Base-by-base conservation (phyloP, 805 yeast species). In the Zygosaccharomyces rouxii region DNA sequence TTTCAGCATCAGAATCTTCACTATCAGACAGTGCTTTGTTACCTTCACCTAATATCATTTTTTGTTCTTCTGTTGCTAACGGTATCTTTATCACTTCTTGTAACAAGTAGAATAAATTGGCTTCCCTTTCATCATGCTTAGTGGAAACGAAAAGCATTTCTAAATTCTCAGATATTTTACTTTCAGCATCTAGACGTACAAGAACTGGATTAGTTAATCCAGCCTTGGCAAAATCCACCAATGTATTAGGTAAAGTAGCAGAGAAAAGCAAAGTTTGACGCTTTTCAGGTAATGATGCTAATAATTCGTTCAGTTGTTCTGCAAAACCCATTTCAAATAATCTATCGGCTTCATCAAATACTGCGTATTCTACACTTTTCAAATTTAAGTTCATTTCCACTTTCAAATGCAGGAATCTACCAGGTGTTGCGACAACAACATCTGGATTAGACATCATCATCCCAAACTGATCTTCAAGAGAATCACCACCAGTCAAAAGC, bases 331-430 rank as follows among this genome's bases (percentile, higher is more conserved):
- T 83, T 71, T 92, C 99, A 62, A 92, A 92, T 60, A 92, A 77
- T 65, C 98, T 78, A 74, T 92, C 99, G 30, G 98, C 98, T 72
- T 92, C 99, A 70, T 92, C 99, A 65, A 92, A 92, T 1, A 90
- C 96, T 38, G 90, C 85, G 62, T 86, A 92, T 65, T 94, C 96
- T 14, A 94, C 80, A 2, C 88, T 77, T 55, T 78, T 80, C 67
- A 94, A 75, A 62, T 89, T 95, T 47, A 94, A 72, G 52, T 79
- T 79, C 99, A 94, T 94, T 71, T 94, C 99, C 23, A 92, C 90
- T 66, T 92, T 88, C 64, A 94, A 77, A 77, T 94, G 99, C 69
- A 92, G 70, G 60, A 94, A 94, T 68, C 99, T 79, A 67, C 99
- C 99, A 0, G 99, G 99, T 0, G 99, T 94, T 18, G 98, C 98